Base-by-base conservation (phyloP, 225 moss, liverwort and hornwort genomes). In the Lunularia cruciata region DNA sequence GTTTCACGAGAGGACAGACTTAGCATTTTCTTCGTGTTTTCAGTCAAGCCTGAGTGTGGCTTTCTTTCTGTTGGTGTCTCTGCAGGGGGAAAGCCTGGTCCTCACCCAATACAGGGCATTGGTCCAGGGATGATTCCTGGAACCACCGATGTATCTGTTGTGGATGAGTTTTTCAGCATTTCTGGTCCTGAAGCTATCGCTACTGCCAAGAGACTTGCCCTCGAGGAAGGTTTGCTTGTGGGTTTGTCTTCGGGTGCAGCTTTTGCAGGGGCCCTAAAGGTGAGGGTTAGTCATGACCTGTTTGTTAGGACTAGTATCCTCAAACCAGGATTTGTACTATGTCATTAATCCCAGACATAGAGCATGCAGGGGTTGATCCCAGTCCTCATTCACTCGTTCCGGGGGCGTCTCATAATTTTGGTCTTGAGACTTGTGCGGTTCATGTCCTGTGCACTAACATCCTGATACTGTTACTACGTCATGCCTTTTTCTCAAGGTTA, bases 241-340 rank as follows among this genome's bases (percentile, higher is more conserved):
- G 91, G 94, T 54, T 91, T 94, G 14, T 89, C 94, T 34, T 89
- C 94, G 0, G 94, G 94, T 55, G 76, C 83, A 16, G 77, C 87
- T 13, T 67, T 91, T 34, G 74, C 83, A 57, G 89, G 79, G 71
- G 89, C 94, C 64, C 68, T 94, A 47, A 86, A 87, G 87, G 87
- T 88, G 75, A 31, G 45, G 27, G 36, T 28, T 3, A 23, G 39
- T 31, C 23, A 18, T 67, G 37, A 25, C 26, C 4, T 51, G 26
- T 11, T 4, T 3, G n/a, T 6, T 42, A 6, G 42, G 12, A 42
- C 42, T n/a, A n/a, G n/a, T n/a, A n/a, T n/a, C n/a, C n/a, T n/a
- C n/a, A n/a, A n/a, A n/a, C n/a, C n/a, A n/a, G n/a, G n/a, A n/a
- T n/a, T n/a, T n/a, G n/a, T n/a, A n/a, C n/a, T n/a, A n/a, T n/a